Percentiles rank a stretch among this genome's conserved stretches.
phyloP scores from a whole-genome alignment of 1,284 basidiomycete species.

The Boletus coffeatus region DNA sequence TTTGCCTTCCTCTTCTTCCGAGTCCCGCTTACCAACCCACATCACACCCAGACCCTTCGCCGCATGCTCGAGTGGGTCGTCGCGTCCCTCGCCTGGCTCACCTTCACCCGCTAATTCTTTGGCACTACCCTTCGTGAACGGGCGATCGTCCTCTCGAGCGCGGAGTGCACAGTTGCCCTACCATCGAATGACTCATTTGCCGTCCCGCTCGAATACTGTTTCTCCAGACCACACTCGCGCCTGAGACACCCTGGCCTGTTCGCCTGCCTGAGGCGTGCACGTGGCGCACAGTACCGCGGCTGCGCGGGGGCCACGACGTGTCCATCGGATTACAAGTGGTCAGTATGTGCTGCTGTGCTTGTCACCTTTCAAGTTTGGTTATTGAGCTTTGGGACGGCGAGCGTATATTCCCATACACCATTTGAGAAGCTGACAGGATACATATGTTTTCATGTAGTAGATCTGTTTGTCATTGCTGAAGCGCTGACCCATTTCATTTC shows the following conservation, averaged over 20 bases:
- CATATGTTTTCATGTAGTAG: no score
- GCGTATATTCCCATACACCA: no score
- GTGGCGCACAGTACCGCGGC: slow-evolving; percentile 48
- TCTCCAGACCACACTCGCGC: slow-evolving; percentile 45
- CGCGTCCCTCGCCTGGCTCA: slow-evolving; percentile 55
- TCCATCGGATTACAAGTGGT: slow-evolving; percentile 34
- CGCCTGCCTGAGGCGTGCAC: slow-evolving; percentile 31
- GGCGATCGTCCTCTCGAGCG: slow-evolving; percentile 50
- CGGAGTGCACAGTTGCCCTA: slow-evolving; percentile 68
- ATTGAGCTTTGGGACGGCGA: no score
- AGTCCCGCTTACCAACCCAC: slow-evolving; percentile 16
- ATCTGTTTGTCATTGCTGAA: no score
- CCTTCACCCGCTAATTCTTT: slow-evolving; percentile 12
- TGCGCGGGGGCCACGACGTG: slow-evolving; percentile 80
- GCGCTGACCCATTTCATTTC: no score
- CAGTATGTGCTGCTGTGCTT: no score
- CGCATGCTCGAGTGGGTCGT: slow-evolving; percentile 7
- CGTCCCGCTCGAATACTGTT: slow-evolving; percentile 52
- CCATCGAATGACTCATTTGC: slow-evolving; percentile 40
- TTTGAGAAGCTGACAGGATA: no score
- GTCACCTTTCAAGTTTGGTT: no score
- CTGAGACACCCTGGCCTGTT: slow-evolving; percentile 65
- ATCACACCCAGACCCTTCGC: slow-evolving; percentile 38
- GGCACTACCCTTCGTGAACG: slow-evolving; percentile 71
- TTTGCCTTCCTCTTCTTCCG: background rate